Evolutionary conservation across 169 alveolate species (phyloP), one percentile per base, ranked within the genome.

Genomic region (Babesia ovata): DNA sequence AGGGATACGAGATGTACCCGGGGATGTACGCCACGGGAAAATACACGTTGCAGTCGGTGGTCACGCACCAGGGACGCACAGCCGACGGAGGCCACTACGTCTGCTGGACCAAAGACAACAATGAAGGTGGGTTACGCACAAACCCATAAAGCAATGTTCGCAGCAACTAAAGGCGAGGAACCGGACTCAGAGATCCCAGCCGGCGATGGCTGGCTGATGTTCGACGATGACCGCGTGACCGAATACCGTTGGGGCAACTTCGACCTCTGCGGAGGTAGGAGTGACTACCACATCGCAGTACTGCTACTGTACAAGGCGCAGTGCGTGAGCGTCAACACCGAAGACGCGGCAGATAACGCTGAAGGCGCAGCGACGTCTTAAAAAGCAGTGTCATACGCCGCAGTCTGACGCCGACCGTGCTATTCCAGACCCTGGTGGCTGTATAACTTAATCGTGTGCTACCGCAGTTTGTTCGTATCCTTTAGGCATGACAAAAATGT

Each of bases 31-130:
- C 84, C 13, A 94, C 97, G 28, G 99, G 99, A 33, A 92, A 92
- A 67, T 97, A 95, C 70, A 96, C 96, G 85, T 86, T 97, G 66
- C 91, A 94, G 48, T 94, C 97, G 17, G 95, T 96, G 21, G 95
- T 97, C 22, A 96, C 99, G 42, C 99, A 97, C 79, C 97, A 96
- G 88, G 99, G 99, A 19, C 92, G 99, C 82, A 92, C 98, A 42
- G 97, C 98, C 54, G 99, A 96, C 70, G 95, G 98, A 49, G 99
- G 99, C 2, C 99, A 97, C 84, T 97, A 97, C 84, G 96, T 97
- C 52, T 98, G 98, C 29, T 97, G 99, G 99, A 71, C 93, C 62
- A 91, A 79, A 66, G 89, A 73, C 60, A 39, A 39, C 19, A n/a
- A 86, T 21, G 73, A 70, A 70, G 70, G 76, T 67, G 3, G 21